Base-by-base conservation (phyloP, 208 protist genomes). In the Wallacemonas sp. region DNA sequence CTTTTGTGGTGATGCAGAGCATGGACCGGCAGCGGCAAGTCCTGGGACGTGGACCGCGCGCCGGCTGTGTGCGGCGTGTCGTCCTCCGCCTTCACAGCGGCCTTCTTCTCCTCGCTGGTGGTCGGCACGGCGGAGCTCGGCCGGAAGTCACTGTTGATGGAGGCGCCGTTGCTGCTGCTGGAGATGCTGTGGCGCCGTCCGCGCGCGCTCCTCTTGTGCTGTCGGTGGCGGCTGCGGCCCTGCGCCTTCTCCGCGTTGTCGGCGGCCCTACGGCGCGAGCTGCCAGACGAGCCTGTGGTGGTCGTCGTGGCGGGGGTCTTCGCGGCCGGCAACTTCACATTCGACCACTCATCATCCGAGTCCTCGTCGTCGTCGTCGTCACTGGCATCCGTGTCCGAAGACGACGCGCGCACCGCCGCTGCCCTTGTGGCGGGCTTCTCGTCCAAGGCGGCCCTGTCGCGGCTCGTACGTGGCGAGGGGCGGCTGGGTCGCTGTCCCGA, bases 291-390 rank as follows among this genome's bases (percentile, higher is more conserved):
- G n/a, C 25, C 25, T 12, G 25, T 16, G 26, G 25, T 32, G 48
- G 48, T 55, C 20, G 10, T 55, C 14, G 10, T 20, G 23, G 48
- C 26, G 5, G 23, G 48, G 44, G 11, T 25, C n/a, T 49, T 49
- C 3, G 23, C 29, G 16, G 52, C 20, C n/a, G 20, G 52, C 14
- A 59, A 11, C 20, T 42, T 36, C 52, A 59, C 52, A 14, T 59
- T 39, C 14, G 52, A 36, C 52, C 52, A 59, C 52, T 59, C 52
- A 8, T 41, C 61, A 5, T 33, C 49, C 10, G 28, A 32, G 54
- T 22, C n/a, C 14, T 65, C 42, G 29, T 39, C 61, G n/a, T 54
- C 39, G 36, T 50, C 44, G 25, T 50, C 42, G 42, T 41, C 44
- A 41, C 36, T 29, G 36, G 16, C 28, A n/a, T n/a, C n/a, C n/a